A percentile compares a stretch with the other conserved stretches of the same genome.
Evolutionary conservation across 768 basidiomycete genomes (phyloP).

Genomic region (Calocera viscosa): DNA sequence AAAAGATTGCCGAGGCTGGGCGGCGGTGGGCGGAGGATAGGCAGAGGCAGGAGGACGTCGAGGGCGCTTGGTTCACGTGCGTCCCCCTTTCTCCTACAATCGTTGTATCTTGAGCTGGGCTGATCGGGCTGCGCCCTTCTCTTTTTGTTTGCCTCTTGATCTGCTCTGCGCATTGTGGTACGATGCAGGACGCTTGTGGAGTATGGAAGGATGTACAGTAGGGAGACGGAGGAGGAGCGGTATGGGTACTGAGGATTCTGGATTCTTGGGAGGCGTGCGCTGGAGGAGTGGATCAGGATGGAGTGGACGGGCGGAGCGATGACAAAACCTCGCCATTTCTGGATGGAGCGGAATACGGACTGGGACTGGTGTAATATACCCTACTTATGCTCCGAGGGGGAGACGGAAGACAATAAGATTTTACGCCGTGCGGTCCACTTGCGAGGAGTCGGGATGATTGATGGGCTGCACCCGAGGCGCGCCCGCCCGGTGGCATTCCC

Average conservation of each 20-base stretch:
- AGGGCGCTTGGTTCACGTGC: conserved; percentile 5
- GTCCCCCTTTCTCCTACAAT: neutral
- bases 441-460: too few species aligned
- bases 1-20: neutral
- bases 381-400: too few species aligned
- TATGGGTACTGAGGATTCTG: neutral
- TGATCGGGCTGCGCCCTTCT: neutral
- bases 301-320: neutral
- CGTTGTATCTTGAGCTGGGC: neutral
- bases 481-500: too few species aligned
- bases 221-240: neutral
- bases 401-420: too few species aligned
- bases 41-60: conserved; percentile 1
- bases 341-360: too few species aligned
- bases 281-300: neutral
- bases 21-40: neutral
- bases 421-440: too few species aligned
- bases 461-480: too few species aligned
- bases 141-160: neutral
- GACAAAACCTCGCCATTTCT: too few species aligned
- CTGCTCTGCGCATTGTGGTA: neutral
- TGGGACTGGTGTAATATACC: too few species aligned
- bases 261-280: neutral
- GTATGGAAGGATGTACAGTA: neutral
- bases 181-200: neutral